Percentiles rank a stretch among this genome's conserved stretches.
Evolutionary conservation across 1,284 basidiomycete genomes (phyloP).

Genomic region (Cryptococcus sp.): DNA sequence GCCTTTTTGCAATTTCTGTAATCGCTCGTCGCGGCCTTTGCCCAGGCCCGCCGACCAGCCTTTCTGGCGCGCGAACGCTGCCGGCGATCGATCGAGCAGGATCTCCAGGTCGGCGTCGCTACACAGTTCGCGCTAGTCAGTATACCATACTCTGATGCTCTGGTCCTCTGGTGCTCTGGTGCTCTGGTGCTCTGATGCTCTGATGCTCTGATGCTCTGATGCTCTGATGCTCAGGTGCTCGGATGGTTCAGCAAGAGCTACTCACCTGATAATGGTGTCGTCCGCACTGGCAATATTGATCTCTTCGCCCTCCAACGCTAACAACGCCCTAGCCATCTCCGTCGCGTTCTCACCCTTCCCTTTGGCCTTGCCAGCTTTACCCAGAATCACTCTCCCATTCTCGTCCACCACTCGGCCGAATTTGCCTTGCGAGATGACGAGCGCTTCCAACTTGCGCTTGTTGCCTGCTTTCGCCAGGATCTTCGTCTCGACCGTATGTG

Average conservation of each 20-base stretch:
- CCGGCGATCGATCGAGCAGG: constrained; percentile 76
- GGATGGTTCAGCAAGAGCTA: neutral
- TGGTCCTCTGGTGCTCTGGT: neutral
- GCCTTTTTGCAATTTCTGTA: constrained; percentile 46
- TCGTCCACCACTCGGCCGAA: constrained; percentile 62
- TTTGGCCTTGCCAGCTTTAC: constrained; percentile 52
- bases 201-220: neutral
- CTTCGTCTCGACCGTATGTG: constrained; percentile 81
- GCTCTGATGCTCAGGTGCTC: neutral
- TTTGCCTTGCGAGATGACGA: constrained; percentile 91
- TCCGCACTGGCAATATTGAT: constrained; percentile 81
- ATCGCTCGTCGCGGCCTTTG: constrained; percentile 28
- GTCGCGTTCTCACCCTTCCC: constrained; percentile 64
- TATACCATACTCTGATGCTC: neutral
- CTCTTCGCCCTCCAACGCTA: constrained; percentile 82
- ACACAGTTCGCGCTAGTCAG: constrained; percentile 1
- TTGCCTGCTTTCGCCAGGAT: constrained; percentile 86
- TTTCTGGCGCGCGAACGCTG: constrained; percentile 73
- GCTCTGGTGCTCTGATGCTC: neutral
- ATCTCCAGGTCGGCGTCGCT: constrained; percentile 74
- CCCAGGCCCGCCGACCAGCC: constrained; percentile 65
- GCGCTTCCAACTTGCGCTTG: constrained; percentile 84
- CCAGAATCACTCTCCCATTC: constrained; percentile 59
- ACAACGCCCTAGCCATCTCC: constrained; percentile 76
- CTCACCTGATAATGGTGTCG: constrained; percentile 67